Evolutionary conservation across 352 stramenopile genomes (phyloP).

Genomic region (Globisporangium spiculum): DNA sequence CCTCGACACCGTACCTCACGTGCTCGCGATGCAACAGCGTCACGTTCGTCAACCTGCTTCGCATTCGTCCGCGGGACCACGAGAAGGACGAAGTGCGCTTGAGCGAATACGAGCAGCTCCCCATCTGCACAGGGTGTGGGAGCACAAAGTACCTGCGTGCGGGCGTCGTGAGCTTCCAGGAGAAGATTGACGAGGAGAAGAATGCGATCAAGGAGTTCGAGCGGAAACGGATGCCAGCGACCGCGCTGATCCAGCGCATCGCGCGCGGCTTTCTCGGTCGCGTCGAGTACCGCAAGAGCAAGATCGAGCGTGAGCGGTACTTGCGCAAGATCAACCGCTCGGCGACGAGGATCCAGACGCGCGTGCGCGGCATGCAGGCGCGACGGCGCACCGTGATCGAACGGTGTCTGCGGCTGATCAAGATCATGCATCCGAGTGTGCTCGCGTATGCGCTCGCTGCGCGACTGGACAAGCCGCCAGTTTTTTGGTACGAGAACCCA

Average conservation of each 20-base stretch:
- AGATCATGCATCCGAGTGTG: slow-evolving; percentile 50
- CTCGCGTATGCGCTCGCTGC: slow-evolving; percentile 35
- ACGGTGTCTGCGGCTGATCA: slow-evolving; percentile 61
- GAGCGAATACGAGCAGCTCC: slow-evolving; percentile 53
- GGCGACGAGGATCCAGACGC: slow-evolving; percentile 56
- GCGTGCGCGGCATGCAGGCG: slow-evolving; percentile 60
- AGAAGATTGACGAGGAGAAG: slow-evolving; percentile 68
- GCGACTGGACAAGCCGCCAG: slow-evolving; percentile 32
- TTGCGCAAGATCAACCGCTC: slow-evolving; percentile 47
- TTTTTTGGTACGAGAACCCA: slow-evolving; percentile 81
- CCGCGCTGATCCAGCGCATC: slow-evolving; percentile 57
- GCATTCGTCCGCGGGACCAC: slow-evolving; percentile 26
- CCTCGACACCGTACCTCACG: slow-evolving; percentile 73
- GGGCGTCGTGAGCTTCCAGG: slow-evolving; percentile 72
- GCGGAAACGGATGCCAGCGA: slow-evolving; percentile 44
- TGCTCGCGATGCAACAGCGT: slow-evolving; percentile 79
- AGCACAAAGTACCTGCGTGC: slow-evolving; percentile 68
- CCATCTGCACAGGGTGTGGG: slow-evolving; percentile 57
- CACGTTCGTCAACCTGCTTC: slow-evolving; percentile 65
- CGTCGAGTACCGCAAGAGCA: slow-evolving; percentile 42
- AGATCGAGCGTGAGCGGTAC: slow-evolving; percentile 47
- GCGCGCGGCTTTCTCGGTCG: slow-evolving; percentile 61
- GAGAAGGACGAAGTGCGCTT: slow-evolving; percentile 19
- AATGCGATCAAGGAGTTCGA: slow-evolving; percentile 67
- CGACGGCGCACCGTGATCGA: slow-evolving; percentile 54